These are phyloP conservation scores for Pinus taeda DNA, from an alignment of 75 land plant genomes.

Conservation along the genomic window DNA sequence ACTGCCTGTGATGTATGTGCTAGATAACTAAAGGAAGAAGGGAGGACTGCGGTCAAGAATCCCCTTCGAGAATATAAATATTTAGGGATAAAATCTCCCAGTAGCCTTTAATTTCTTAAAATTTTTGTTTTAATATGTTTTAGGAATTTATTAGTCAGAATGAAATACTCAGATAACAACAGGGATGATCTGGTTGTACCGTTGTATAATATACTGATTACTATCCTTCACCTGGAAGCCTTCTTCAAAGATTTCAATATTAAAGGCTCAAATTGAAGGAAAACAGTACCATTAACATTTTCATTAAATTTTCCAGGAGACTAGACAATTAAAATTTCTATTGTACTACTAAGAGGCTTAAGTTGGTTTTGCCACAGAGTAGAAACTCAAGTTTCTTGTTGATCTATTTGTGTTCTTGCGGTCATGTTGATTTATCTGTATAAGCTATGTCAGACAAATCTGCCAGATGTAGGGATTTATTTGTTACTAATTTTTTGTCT, in stretches of 20 bases:
- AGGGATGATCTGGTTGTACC: too few species aligned
- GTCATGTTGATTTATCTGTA: too few species aligned
- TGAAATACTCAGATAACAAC: background rate
- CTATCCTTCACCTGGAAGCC: too few species aligned
- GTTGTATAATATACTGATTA: too few species aligned
- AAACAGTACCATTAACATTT: background rate
- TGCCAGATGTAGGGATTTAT: too few species aligned
- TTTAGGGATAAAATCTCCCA: background rate
- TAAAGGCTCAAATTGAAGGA: background rate
- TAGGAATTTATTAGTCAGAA: background rate
- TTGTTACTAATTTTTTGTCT: too few species aligned
- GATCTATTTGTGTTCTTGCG: too few species aligned
- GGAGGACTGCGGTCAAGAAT: background rate
- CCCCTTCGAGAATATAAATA: background rate
- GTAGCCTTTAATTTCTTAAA: background rate
- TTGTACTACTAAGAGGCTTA: background rate
- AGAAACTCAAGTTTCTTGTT: too few species aligned
- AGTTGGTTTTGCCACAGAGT: background rate
- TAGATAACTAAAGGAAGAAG: background rate
- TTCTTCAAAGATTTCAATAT: background rate
- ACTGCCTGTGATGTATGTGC: background rate
- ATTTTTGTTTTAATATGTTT: background rate
- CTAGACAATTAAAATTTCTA: background rate
- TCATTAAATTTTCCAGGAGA: background rate
- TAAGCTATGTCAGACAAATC: too few species aligned